Evolutionary conservation across 139 green algal genomes (phyloP).

Genomic region (Chlamydomonas sp.): DNA sequence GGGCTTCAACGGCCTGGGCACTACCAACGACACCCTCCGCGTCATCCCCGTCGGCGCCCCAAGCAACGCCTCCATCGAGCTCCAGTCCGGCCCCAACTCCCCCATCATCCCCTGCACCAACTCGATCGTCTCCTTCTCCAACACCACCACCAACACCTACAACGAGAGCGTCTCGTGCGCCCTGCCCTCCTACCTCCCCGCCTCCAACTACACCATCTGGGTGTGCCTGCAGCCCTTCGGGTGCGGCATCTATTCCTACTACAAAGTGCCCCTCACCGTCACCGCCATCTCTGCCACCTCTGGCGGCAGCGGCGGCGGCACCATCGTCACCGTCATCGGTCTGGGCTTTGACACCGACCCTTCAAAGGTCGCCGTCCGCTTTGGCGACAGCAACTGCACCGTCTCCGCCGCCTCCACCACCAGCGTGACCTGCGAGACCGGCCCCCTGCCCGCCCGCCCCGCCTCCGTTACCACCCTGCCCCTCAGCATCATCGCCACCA

Average conservation of each 20-base stretch:
- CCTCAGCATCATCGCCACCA: constrained; percentile 1
- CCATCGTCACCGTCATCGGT: constrained; percentile 24
- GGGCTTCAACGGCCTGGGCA: constrained; percentile 2
- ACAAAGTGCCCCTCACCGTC: constrained; percentile 20
- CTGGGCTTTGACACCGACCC: constrained; percentile 31
- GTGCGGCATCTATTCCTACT: neutral
- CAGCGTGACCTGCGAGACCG: constrained; percentile 29
- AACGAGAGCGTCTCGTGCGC: neutral
- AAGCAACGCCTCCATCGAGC: constrained; percentile 6
- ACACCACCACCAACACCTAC: neutral
- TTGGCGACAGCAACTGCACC: constrained; percentile 13
- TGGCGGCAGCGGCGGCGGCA: constrained; percentile 41
- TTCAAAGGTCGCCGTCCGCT: neutral
- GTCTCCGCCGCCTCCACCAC: neutral
- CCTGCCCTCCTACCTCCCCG: constrained; percentile 25
- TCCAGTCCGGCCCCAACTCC: constrained; percentile 8
- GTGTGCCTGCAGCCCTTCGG: constrained; percentile 29
- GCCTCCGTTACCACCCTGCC: neutral
- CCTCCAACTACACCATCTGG: constrained; percentile 33
- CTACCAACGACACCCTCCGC: constrained; percentile 10
- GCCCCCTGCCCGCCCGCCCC: neutral
- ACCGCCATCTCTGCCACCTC: neutral
- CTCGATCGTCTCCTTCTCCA: neutral
- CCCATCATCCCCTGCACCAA: neutral
- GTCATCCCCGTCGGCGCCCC: neutral